Conservation (phyloP, 1,284 basidiomycete species). For the Ganoderma leucocontextum region DNA sequence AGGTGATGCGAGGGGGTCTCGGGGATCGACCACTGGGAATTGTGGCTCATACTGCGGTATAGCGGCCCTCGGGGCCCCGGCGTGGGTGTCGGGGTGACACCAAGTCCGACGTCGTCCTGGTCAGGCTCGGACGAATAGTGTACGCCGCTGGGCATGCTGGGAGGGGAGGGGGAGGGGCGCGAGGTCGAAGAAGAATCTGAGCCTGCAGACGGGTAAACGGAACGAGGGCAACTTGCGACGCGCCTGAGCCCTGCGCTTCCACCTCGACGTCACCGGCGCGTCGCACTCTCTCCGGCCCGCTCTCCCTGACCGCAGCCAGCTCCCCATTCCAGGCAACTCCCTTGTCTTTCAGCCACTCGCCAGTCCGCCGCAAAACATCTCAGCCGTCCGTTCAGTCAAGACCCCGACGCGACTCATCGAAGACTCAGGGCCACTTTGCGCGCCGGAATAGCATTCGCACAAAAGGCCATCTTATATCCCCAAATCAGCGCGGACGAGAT, state of each 20-base stretch:
- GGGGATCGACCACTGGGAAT: conserved; percentile 61
- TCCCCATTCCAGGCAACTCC: background rate
- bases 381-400: background rate
- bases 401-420: background rate
- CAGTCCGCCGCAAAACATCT: background rate
- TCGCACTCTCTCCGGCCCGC: background rate
- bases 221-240: conserved; percentile 26
- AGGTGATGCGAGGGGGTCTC: conserved; percentile 71
- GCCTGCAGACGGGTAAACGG: conserved; percentile 27
- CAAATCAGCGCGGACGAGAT: conserved; percentile 15
- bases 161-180: conserved; percentile 12
- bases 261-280: conserved; percentile 21
- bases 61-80: conserved; percentile 45
- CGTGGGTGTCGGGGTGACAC: conserved; percentile 40
- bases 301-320: background rate
- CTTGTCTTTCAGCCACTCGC: background rate
- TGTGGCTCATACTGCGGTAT: conserved; percentile 58
- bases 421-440: too few species aligned
- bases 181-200: conserved; percentile 21
- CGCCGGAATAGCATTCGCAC: background rate
- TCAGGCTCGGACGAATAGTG: conserved; percentile 31
- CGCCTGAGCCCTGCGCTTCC: conserved; percentile 18
- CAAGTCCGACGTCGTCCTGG: conserved; percentile 37
- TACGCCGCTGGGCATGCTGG: conserved; percentile 41
- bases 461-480: background rate